A percentile compares a stretch with the other conserved stretches of the same genome.
These are phyloP conservation scores for Cyclostephanos invisitatus DNA, from an alignment of 108 stramenopile genomes.

Conservation along the genomic window DNA sequence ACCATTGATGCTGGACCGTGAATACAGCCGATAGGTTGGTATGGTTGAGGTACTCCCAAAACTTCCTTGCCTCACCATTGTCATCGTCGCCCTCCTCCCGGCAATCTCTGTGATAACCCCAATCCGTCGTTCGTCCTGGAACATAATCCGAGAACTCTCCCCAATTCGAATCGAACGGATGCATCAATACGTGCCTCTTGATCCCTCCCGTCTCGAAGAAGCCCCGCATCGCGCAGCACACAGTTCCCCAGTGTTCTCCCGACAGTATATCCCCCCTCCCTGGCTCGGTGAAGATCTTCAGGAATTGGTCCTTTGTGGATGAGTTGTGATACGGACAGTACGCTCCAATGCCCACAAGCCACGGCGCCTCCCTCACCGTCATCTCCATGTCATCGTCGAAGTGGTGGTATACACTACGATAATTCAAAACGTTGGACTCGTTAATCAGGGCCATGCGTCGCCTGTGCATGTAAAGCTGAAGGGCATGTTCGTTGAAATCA, in stretches of 20 bases:
- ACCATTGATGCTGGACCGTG: conserved; percentile 49
- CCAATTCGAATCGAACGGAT: conserved; percentile 53
- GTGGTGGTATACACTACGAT: background rate
- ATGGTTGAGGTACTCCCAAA: conserved; percentile 19
- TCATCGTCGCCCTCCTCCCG: no score
- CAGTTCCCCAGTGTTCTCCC: background rate
- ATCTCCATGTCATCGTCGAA: conserved; percentile 3
- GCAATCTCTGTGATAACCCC: conserved; percentile 18
- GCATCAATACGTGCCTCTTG: conserved; percentile 49
- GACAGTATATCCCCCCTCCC: conserved; percentile 11
- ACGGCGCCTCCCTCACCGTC: background rate
- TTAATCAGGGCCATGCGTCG: conserved; percentile 14
- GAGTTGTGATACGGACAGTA: background rate
- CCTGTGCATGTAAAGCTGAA: conserved; percentile 18
- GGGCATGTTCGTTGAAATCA: background rate
- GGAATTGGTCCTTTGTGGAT: background rate
- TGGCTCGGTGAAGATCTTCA: background rate
- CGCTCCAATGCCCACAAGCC: no score
- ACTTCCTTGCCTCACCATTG: no score
- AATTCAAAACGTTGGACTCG: conserved; percentile 7
- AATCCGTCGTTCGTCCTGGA: conserved; percentile 40
- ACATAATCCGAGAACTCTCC: conserved; percentile 47
- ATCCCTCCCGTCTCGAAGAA: conserved; percentile 12
- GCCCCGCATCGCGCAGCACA: background rate
- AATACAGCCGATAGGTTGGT: conserved; percentile 47